A percentile compares a stretch with the other conserved stretches of the same genome.
These are phyloP conservation scores for Geotrichum carabidarum DNA, from an alignment of 1,139 yeast genomes.

Conservation along the genomic window DNA sequence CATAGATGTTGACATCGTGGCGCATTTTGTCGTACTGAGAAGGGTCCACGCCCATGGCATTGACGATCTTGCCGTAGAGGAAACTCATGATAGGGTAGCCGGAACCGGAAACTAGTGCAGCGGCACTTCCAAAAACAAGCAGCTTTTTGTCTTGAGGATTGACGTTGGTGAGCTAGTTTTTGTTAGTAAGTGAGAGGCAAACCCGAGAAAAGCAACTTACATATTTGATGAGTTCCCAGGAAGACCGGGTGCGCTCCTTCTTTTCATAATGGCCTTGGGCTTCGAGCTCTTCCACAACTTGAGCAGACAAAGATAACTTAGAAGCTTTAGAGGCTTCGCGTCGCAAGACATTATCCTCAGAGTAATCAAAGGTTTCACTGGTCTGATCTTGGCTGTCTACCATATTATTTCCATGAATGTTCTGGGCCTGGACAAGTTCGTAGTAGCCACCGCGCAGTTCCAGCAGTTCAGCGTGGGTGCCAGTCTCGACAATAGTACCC, in stretches of 20 bases:
- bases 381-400: slow-evolving; percentile 4
- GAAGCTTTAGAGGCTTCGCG: slow-evolving; percentile 5
- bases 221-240: slow-evolving; percentile 9
- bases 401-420: slow-evolving; percentile 20
- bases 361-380: slow-evolving; percentile 8
- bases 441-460: slow-evolving; percentile 35
- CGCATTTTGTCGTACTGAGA: slow-evolving; percentile 37
- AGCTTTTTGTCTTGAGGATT: not conserved
- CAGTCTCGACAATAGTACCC: slow-evolving; percentile 42
- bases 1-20: slow-evolving; percentile 34
- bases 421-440: slow-evolving; percentile 40
- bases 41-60: not conserved
- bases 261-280: slow-evolving; percentile 4
- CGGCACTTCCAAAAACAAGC: not conserved
- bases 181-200: not conserved
- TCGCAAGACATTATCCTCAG: not conserved
- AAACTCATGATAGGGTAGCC: slow-evolving; percentile 41
- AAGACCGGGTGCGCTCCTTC: not conserved
- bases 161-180: not conserved
- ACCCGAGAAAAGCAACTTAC: not conserved
- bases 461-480: slow-evolving; percentile 41
- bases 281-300: slow-evolving; percentile 13
- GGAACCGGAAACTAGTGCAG: slow-evolving; percentile 30
- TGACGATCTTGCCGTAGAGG: slow-evolving; percentile 30
- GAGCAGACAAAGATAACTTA: slow-evolving; percentile 4